A percentile compares a stretch with the other conserved stretches of the same genome.
These are phyloP conservation scores for Fusarium mangiferae DNA, from an alignment of 2,329 filamentous ascomycete species.

Conservation along the genomic window DNA sequence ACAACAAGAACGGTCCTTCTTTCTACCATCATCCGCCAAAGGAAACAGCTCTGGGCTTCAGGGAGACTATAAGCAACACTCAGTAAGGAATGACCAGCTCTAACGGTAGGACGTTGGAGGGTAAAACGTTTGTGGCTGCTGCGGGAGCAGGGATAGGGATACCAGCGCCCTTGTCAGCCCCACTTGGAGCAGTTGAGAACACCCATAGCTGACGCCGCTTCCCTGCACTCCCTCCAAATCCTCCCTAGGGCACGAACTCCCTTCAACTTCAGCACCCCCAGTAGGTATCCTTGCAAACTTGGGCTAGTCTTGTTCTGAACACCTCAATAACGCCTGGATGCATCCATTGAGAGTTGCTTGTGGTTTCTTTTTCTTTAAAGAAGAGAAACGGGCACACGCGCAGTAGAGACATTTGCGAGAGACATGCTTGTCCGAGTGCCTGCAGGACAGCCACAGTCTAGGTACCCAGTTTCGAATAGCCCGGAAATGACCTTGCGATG, in stretches of 20 bases:
- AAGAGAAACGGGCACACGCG: conserved; percentile 9
- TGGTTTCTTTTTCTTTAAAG: conserved; percentile 15
- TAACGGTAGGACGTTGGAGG: conserved; percentile 38
- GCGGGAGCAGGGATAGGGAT: conserved; percentile 44
- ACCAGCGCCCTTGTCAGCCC: conserved; percentile 22
- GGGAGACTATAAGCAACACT: conserved; percentile 42
- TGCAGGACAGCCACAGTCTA: conserved; percentile 6
- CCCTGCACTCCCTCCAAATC: conserved; percentile 5
- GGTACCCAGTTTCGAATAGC: background rate
- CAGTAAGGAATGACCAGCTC: conserved; percentile 38
- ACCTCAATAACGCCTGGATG: conserved; percentile 1
- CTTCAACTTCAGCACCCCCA: conserved; percentile 13
- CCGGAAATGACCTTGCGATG: background rate
- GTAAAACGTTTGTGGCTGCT: conserved; percentile 37
- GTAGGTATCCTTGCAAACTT: conserved; percentile 1
- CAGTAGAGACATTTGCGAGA: conserved; percentile 8
- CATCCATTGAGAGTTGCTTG: conserved; percentile 5
- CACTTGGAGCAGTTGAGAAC: conserved; percentile 24
- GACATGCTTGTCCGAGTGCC: background rate
- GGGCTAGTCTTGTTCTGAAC: conserved; percentile 7
- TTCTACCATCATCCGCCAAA: conserved; percentile 1
- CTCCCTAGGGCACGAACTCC: conserved; percentile 26
- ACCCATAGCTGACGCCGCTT: conserved; percentile 18
- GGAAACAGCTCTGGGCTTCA: conserved; percentile 29
- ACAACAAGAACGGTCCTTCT: conserved; percentile 7